Evolutionary conservation across 257 asterid genomes (phyloP).

Genomic region (Linderniella brevidens): DNA sequence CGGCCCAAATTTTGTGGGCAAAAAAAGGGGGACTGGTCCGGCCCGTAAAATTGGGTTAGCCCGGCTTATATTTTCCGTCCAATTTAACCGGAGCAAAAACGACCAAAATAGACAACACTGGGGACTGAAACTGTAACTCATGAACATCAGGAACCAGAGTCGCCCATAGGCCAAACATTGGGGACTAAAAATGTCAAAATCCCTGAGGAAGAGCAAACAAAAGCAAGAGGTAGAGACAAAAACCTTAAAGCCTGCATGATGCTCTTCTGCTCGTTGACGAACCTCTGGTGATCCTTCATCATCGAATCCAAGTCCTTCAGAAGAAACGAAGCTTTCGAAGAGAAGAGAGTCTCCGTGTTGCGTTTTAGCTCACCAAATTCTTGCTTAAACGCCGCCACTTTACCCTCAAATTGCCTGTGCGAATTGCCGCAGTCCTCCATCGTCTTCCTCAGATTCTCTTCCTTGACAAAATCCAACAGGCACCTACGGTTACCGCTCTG

Average conservation of each 20-base stretch:
- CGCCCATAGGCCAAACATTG: too few relatives aligned
- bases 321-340: constrained; percentile 57
- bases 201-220: neutral
- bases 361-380: constrained; percentile 81
- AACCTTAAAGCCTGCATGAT: constrained; percentile 93
- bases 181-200: neutral
- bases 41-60: too few relatives aligned
- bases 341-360: constrained; percentile 49
- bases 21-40: too few relatives aligned
- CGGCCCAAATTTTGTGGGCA: too few relatives aligned
- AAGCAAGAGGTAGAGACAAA: neutral
- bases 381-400: constrained; percentile 69
- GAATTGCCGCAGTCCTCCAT: constrained; percentile 76
- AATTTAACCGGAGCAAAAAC: too few relatives aligned
- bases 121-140: too few relatives aligned
- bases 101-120: too few relatives aligned
- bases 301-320: constrained; percentile 54
- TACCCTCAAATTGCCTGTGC: constrained; percentile 83
- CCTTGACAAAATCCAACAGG: constrained; percentile 80
- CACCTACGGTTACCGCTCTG: constrained; percentile 51
- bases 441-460: constrained; percentile 62
- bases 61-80: too few relatives aligned
- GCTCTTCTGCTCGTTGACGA: constrained; percentile 68
- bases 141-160: too few relatives aligned
- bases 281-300: constrained; percentile 53